Base-by-base conservation (phyloP, 805 yeast genomes). In the Middelhovenomyces tepae region DNA sequence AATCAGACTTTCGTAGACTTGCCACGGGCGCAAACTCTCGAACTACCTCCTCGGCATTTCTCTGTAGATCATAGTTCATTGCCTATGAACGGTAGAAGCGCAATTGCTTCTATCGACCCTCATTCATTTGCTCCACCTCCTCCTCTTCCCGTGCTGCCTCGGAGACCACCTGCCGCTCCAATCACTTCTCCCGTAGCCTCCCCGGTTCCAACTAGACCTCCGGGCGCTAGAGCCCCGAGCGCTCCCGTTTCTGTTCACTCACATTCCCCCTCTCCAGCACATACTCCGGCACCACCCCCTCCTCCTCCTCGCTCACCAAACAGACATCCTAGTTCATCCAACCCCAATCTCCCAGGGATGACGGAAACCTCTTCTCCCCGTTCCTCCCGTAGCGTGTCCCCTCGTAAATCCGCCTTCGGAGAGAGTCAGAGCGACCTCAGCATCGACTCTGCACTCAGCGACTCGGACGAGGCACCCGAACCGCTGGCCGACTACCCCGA, bases 401-500 rank as follows among this genome's bases (percentile, higher is more conserved):
- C 10, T n/a, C 14, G 26, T 16, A 11, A 13, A 14, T 29, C 9
- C 29, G 10, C 22, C 22, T 11, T 29, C 27, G 9, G 10, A 15
- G 9, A 13, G 24, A 19, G 23, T 24, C 31, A 16, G 24, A 11
- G 13, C 18, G 13, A 11, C 22, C 22, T 16, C 31, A 11, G 10
- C 31, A 17, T 17, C 31, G 31, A 28, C 7, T 21, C 10, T 8
- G 31, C 22, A 7, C 25, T 10, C 25, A 10, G 14, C 13, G 34
- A 28, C 1, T 23, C 38, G 0, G 30, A 24, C 13, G 27, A 24
- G 15, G 7, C 38, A 6, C 31, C 24, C 17, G 31, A 22, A 10
- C 37, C 28, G 8, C 34, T 22, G 28, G 31, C 26, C 19, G 28
- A 24, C 22, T 42, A 37, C 30, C 57, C 57, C 2, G 57, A 53